A percentile compares a stretch with the other conserved stretches of the same genome.
Evolutionary conservation across 176 grass and related monocot genomes (phyloP).

Genomic region (Ampelocalamus luodianensis): DNA sequence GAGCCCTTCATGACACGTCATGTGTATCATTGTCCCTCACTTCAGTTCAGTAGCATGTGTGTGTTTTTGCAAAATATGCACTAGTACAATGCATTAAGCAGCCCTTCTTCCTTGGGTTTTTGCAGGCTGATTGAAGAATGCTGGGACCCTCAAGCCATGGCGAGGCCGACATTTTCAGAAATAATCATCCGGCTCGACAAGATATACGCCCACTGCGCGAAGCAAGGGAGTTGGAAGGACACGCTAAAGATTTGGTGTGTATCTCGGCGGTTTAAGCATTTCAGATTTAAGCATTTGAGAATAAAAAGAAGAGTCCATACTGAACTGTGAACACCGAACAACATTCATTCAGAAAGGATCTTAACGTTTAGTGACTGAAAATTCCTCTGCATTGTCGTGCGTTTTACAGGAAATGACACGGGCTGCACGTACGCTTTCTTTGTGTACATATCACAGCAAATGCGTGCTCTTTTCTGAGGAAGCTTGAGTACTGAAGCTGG

Average conservation of each 20-base stretch:
- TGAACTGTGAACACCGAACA: slow-evolving; percentile 28
- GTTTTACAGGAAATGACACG: slow-evolving; percentile 61
- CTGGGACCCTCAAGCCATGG: slow-evolving; percentile 60
- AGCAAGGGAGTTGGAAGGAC: slow-evolving; percentile 84
- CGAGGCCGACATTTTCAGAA: slow-evolving; percentile 88
- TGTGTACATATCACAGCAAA: slow-evolving; percentile 39
- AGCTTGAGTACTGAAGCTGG: neutral
- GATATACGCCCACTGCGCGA: slow-evolving; percentile 67
- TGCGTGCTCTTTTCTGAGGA: neutral
- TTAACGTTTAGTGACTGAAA: slow-evolving; percentile 32
- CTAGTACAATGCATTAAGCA: neutral
- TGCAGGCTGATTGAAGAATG: slow-evolving; percentile 94
- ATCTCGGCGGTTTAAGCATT: slow-evolving; percentile 31
- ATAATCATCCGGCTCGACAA: slow-evolving; percentile 90
- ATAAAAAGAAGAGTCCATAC: slow-evolving; percentile 30
- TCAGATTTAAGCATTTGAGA: slow-evolving; percentile 32
- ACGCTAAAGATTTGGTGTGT: slow-evolving; percentile 90
- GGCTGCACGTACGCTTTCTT: neutral
- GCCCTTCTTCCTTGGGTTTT: neutral
- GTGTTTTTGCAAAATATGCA: neutral
- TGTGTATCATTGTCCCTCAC: neutral
- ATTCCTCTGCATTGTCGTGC: slow-evolving; percentile 28
- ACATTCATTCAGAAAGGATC: neutral
- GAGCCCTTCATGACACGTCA: neutral
- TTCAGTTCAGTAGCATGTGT: neutral